These are phyloP conservation scores for Centaurea solstitialis DNA, from an alignment of 129 eudicot species.

Conservation along the genomic window DNA sequence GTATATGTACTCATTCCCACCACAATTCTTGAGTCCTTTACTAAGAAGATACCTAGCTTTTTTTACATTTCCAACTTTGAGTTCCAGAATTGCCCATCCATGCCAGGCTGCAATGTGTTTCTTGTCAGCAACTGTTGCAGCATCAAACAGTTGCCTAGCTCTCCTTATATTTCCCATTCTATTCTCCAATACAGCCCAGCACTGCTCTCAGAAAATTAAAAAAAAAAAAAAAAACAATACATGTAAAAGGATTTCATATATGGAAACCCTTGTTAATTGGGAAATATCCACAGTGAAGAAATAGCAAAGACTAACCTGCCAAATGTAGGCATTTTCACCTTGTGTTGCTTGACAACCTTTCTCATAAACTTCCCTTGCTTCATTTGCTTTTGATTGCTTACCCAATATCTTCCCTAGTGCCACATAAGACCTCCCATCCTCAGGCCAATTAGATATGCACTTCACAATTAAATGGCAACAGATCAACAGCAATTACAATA, in stretches of 20 bases:
- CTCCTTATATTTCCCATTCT: conserved; percentile 80
- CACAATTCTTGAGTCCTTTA: conserved; percentile 77
- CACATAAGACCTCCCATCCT: conserved; percentile 92
- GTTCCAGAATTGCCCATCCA: conserved; percentile 98
- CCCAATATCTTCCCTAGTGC: conserved; percentile 81
- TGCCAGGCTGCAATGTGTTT: conserved; percentile 98
- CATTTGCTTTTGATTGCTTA: conserved; percentile 73
- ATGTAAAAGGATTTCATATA: neutral
- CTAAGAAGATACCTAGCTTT: conserved; percentile 88
- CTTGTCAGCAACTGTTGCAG: conserved; percentile 98
- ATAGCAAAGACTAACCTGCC: conserved; percentile 72
- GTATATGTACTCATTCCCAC: conserved; percentile 86
- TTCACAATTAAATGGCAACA: conserved; percentile 29
- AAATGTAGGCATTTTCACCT: conserved; percentile 94
- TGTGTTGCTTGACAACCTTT: conserved; percentile 98
- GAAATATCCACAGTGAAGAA: neutral
- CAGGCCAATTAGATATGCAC: conserved; percentile 95
- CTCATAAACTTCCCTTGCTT: conserved; percentile 89
- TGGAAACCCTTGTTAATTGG: neutral
- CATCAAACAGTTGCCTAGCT: conserved; percentile 91
- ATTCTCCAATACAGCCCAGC: conserved; percentile 96
- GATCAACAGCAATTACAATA: neutral
- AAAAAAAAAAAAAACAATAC: conserved; percentile 10
- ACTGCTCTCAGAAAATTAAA: conserved; percentile 45
- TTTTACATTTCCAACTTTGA: conserved; percentile 75